Base-by-base conservation (phyloP, 257 asterid species). In the Nicotiana benthamiana region DNA sequence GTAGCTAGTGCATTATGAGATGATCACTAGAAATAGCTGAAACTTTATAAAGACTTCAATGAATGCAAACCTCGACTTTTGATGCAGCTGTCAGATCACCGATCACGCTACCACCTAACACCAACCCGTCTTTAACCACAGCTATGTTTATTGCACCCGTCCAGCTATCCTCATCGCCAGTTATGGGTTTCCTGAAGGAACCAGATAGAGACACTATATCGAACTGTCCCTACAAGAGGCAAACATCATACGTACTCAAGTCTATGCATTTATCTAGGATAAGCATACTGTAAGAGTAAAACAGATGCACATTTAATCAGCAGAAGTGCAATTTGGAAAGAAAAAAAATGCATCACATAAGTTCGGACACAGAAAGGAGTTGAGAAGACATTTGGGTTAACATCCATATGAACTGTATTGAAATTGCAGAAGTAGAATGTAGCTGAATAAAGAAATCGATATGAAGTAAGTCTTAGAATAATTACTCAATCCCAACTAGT, bases 201-300 rank as follows among this genome's bases (percentile, higher is more conserved):
- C 88, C 88, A 54, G 62, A 56, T 26, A 80, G 85, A n/a, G 83
- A 20, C 68, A 80, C 15, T 28, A 81, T 83, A 22, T 83, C 62
- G 51, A 72, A 83, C 36, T n/a, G n/a, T 13, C 43, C 88, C 81
- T 90, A 83, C 66, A 63, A 56, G 60, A 60, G 63, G 5, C 74
- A 9, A 75, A 43, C 80, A 54, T 30, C 52, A 34, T 12, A 9
- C 40, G 36, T 79, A 80, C 18, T 40, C 22, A 80, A 65, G 20
- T 63, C 43, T 13, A 63, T 28, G 46, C 5, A 63, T 28, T 15
- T 63, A 26, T 63, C 20, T 27, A 65, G 4, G 15, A 65, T 12
- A 62, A 26, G n/a, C 9, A 61, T 24, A 22, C 24, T 27, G 18
- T 3, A 24, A 24, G 66, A 61, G 32, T 61, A 22, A 61, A 61